phyloP scores from a whole-genome alignment of 1,284 basidiomycete species.

The Tilletia setariae region DNA sequence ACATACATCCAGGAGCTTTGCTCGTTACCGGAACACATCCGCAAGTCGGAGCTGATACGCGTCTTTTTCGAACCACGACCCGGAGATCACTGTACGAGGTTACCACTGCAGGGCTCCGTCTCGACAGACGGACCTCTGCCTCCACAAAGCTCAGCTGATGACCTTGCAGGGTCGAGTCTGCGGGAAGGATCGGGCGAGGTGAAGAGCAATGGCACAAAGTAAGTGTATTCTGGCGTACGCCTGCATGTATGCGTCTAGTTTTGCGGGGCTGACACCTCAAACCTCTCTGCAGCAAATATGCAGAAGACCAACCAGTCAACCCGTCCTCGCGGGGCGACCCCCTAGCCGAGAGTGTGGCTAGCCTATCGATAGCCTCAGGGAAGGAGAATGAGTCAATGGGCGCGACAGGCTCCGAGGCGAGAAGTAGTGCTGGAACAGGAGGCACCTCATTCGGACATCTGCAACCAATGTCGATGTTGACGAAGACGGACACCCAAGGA shows the following conservation, averaged over 20 bases:
- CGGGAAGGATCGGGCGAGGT: background rate
- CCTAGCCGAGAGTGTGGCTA: slow-evolving; percentile 18
- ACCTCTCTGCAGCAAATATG: slow-evolving; percentile 28
- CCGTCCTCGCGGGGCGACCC: slow-evolving; percentile 13
- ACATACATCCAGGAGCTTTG: slow-evolving; percentile 81
- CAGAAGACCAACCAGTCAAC: slow-evolving; percentile 32
- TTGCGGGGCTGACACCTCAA: background rate
- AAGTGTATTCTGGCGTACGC: background rate
- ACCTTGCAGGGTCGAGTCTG: background rate
- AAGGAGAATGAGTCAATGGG: slow-evolving; percentile 12
- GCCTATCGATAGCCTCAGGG: slow-evolving; percentile 17
- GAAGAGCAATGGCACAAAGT: slow-evolving; percentile 15
- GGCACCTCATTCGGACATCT: slow-evolving; percentile 10
- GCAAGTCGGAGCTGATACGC: slow-evolving; percentile 76
- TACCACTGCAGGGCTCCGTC: background rate
- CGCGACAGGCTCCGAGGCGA: background rate
- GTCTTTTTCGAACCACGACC: slow-evolving; percentile 81
- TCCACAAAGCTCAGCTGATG: background rate
- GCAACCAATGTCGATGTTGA: background rate
- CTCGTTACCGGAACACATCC: slow-evolving; percentile 69
- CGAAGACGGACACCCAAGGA: slow-evolving; percentile 2
- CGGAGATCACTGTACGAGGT: slow-evolving; percentile 64
- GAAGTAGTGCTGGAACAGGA: slow-evolving; percentile 13
- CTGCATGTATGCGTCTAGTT: background rate
- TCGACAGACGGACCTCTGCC: background rate